Conservation (phyloP, 2,329 filamentous ascomycete species). For the Geosmithia putterillii region DNA sequence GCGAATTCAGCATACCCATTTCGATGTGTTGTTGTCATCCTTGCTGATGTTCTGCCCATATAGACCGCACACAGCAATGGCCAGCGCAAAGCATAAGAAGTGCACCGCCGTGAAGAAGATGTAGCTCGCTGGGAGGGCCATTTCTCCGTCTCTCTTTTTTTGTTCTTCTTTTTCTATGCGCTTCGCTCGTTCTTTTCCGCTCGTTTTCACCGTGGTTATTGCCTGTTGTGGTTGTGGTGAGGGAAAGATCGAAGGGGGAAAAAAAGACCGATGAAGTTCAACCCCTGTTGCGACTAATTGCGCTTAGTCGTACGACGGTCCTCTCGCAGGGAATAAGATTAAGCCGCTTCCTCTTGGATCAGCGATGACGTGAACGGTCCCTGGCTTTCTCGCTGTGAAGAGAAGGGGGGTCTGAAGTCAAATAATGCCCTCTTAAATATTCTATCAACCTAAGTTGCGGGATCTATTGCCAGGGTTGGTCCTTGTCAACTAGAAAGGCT, state of each 20-base stretch:
- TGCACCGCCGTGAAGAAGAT: conserved; percentile 52
- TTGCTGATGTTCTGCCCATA: conserved; percentile 57
- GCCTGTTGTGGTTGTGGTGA: too few relatives aligned
- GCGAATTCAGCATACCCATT: conserved; percentile 46
- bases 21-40: conserved; percentile 44
- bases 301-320: too few relatives aligned
- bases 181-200: not conserved
- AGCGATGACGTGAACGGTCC: too few relatives aligned
- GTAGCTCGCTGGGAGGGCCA: conserved; percentile 21
- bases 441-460: not conserved
- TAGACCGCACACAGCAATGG: conserved; percentile 64
- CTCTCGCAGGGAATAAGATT: too few relatives aligned
- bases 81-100: conserved; percentile 64
- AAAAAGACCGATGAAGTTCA: too few relatives aligned
- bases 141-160: conserved; percentile 3
- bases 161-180: not conserved
- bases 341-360: too few relatives aligned
- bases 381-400: too few relatives aligned
- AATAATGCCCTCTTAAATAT: too few relatives aligned
- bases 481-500: not conserved
- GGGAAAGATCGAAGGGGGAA: too few relatives aligned
- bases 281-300: too few relatives aligned
- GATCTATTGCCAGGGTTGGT: not conserved
- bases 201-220: too few relatives aligned
- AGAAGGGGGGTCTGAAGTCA: too few relatives aligned